Percentiles rank a stretch among this genome's conserved stretches.
These are phyloP conservation scores for Ustilago cynodontis DNA, from an alignment of 1,284 basidiomycete species.

Conservation along the genomic window DNA sequence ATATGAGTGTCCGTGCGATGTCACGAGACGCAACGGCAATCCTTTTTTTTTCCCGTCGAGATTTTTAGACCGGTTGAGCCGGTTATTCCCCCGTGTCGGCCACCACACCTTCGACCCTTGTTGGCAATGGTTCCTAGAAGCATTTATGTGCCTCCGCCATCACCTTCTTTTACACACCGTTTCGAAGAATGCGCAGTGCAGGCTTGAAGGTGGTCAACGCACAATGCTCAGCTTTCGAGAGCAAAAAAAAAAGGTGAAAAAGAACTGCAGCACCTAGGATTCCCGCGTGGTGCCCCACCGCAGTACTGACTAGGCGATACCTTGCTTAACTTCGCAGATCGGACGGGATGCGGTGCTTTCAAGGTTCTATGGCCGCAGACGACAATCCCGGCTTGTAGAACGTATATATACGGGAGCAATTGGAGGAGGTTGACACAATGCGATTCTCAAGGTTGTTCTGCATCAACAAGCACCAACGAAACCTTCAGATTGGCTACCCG, in stretches of 20 bases:
- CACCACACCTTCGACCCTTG: too few species aligned
- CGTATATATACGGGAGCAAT: neutral
- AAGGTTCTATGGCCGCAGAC: constrained; percentile 82
- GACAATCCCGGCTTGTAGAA: neutral
- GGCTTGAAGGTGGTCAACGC: too few species aligned
- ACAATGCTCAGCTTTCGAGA: too few species aligned
- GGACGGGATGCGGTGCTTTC: constrained; percentile 84
- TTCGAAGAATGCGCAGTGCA: too few species aligned
- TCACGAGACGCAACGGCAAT: constrained; percentile 33
- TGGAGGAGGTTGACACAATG: neutral
- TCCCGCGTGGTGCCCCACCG: constrained; percentile 85
- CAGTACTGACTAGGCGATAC: constrained; percentile 85
- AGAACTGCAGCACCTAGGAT: constrained; percentile 83
- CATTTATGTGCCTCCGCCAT: too few species aligned
- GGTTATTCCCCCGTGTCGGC: constrained; percentile 19
- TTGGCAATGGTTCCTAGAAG: too few species aligned
- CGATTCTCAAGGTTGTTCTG: neutral
- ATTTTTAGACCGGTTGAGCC: constrained; percentile 23
- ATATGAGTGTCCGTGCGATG: constrained; percentile 22
- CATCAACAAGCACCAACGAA: too few species aligned
- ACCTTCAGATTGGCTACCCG: neutral
- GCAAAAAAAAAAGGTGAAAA: constrained; percentile 9
- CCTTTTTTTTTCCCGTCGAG: constrained; percentile 7
- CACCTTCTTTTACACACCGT: too few species aligned
- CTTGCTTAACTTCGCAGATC: constrained; percentile 84